phyloP scores from a whole-genome alignment of 331 rosid genomes.

The Cydonia oblonga region DNA sequence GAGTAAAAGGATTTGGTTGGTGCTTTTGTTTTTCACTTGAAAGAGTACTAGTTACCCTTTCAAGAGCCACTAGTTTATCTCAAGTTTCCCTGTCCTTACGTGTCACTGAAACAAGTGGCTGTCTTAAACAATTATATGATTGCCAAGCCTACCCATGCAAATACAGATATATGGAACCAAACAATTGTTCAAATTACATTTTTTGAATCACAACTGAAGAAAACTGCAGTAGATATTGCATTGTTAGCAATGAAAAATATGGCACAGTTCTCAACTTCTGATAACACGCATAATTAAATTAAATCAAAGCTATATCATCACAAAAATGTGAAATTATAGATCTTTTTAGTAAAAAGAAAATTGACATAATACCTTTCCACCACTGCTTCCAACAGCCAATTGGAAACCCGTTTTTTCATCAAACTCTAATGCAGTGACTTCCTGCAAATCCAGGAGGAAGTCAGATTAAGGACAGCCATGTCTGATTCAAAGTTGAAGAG shows the following conservation, averaged over 20 bases:
- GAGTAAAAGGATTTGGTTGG: not conserved
- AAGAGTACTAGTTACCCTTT: not conserved
- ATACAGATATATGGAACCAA: not conserved
- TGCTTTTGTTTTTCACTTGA: not conserved
- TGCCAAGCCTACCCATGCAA: not conserved
- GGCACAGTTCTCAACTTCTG: not conserved
- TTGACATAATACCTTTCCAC: constrained; percentile 60
- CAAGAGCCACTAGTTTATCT: not conserved
- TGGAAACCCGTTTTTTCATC: constrained; percentile 63
- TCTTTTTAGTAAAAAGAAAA: not conserved
- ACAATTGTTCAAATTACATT: not conserved
- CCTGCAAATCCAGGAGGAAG: constrained; percentile 40
- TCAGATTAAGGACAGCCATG: constrained; percentile 7
- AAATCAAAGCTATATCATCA: not conserved
- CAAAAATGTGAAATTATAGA: not conserved
- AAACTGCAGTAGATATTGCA: not conserved
- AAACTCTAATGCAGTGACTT: constrained; percentile 82
- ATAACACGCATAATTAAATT: not conserved
- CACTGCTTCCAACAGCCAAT: constrained; percentile 94
- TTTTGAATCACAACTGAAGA: not conserved
- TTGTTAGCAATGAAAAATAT: not conserved
- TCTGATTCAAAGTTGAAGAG: not conserved
- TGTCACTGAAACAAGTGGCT: not conserved
- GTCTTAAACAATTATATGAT: not conserved
- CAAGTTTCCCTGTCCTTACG: not conserved